Conservation (phyloP, 805 yeast genomes). For the Yarrowia hollandica region DNA sequence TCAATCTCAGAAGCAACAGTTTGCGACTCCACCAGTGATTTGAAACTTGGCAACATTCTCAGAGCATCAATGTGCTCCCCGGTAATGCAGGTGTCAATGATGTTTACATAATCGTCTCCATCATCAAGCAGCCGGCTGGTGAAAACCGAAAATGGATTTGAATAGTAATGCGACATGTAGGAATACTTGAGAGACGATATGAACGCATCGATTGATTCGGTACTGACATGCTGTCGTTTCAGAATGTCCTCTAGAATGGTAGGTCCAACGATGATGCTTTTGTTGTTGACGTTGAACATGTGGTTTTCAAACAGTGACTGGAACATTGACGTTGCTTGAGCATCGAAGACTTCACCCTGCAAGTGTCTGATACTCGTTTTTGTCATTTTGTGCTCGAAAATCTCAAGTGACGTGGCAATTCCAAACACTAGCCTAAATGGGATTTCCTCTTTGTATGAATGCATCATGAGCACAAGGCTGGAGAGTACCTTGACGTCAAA, state of each 20-base stretch:
- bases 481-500: constrained; percentile 40
- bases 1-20: constrained; percentile 34
- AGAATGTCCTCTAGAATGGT: constrained; percentile 33
- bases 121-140: constrained; percentile 7
- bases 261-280: constrained; percentile 35
- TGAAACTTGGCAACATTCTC: constrained; percentile 45
- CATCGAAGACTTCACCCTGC: constrained; percentile 37
- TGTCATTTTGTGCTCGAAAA: constrained; percentile 42
- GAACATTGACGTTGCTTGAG: constrained; percentile 33
- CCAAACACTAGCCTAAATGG: constrained; percentile 42
- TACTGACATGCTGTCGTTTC: constrained; percentile 34
- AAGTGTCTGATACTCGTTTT: constrained; percentile 37
- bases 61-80: constrained; percentile 37
- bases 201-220: constrained; percentile 36
- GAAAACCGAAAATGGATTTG: constrained; percentile 42
- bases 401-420: constrained; percentile 42
- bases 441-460: constrained; percentile 39
- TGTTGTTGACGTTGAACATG: constrained; percentile 30
- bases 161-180: constrained; percentile 42
- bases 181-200: constrained; percentile 39
- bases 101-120: neutral
- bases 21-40: constrained; percentile 35
- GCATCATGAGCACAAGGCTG: constrained; percentile 40
- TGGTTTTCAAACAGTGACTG: constrained; percentile 32
- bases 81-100: constrained; percentile 11